phyloP scores from a whole-genome alignment of 768 basidiomycete genomes.

The Phanerochaete sordida region DNA sequence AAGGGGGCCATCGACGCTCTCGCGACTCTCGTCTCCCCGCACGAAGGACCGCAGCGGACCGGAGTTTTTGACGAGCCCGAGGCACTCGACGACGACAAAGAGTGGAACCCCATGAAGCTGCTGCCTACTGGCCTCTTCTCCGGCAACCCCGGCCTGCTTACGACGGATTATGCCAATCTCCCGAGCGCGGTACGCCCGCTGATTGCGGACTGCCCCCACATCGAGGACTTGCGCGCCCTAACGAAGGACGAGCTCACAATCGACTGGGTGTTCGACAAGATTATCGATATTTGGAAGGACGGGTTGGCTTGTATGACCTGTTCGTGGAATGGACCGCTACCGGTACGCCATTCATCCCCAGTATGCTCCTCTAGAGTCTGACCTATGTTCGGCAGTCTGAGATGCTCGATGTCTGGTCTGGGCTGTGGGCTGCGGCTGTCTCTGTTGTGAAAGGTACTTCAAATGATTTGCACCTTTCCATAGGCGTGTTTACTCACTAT shows the following conservation, averaged over 20 bases:
- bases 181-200: slow-evolving; percentile 46
- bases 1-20: slow-evolving; percentile 52
- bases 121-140: slow-evolving; percentile 54
- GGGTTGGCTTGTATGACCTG: slow-evolving; percentile 42
- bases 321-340: slow-evolving; percentile 39
- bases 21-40: slow-evolving; percentile 23
- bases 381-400: slow-evolving; percentile 32
- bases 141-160: slow-evolving; percentile 51
- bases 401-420: slow-evolving; percentile 53
- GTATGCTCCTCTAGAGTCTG: background rate
- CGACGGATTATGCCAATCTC: slow-evolving; percentile 47
- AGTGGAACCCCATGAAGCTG: slow-evolving; percentile 47
- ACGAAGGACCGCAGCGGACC: background rate
- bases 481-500: background rate
- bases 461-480: background rate
- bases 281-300: slow-evolving; percentile 54
- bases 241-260: slow-evolving; percentile 52
- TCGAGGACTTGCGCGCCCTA: slow-evolving; percentile 55
- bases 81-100: slow-evolving; percentile 5
- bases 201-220: slow-evolving; percentile 48
- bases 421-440: slow-evolving; percentile 49
- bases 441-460: slow-evolving; percentile 42
- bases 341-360: slow-evolving; percentile 39
- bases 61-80: background rate
- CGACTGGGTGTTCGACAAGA: slow-evolving; percentile 47